Conservation (phyloP, 805 yeast genomes). For the Hemisphaericaspora nanyangensis region DNA sequence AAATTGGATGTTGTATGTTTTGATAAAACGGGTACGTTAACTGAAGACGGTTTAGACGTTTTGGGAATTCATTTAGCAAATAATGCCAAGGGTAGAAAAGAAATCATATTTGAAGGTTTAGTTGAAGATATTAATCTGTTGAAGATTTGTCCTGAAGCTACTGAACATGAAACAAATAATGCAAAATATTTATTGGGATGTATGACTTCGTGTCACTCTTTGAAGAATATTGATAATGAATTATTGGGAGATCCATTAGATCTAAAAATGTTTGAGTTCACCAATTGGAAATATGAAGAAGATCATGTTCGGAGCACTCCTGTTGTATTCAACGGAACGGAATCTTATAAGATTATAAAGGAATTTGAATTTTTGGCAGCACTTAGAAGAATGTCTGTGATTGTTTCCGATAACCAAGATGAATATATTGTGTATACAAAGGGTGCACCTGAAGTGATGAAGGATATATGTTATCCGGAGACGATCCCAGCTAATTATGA, state of each 20-base stretch:
- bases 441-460: slow-evolving; percentile 96
- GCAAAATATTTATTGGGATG: slow-evolving; percentile 33
- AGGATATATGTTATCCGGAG: slow-evolving; percentile 66
- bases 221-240: slow-evolving; percentile 73
- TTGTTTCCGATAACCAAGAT: slow-evolving; percentile 34
- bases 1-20: slow-evolving; percentile 86
- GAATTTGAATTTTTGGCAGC: slow-evolving; percentile 83
- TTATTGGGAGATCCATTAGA: slow-evolving; percentile 93
- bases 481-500: slow-evolving; percentile 74
- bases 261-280: slow-evolving; percentile 87
- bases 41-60: slow-evolving; percentile 94
- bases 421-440: slow-evolving; percentile 53
- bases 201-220: slow-evolving; percentile 83
- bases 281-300: slow-evolving; percentile 74
- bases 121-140: slow-evolving; percentile 11
- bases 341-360: slow-evolving; percentile 29
- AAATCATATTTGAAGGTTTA: slow-evolving; percentile 31
- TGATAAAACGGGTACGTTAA: slow-evolving; percentile 96
- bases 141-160: slow-evolving; percentile 2
- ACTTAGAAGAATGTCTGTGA: slow-evolving; percentile 86
- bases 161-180: slow-evolving; percentile 25
- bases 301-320: slow-evolving; percentile 29
- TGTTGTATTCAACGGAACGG: slow-evolving; percentile 10
- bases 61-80: slow-evolving; percentile 50
- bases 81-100: slow-evolving; percentile 39